Evolutionary conservation across 2,329 filamentous ascomycete species (phyloP).

Genomic region (Penicillium sp.): DNA sequence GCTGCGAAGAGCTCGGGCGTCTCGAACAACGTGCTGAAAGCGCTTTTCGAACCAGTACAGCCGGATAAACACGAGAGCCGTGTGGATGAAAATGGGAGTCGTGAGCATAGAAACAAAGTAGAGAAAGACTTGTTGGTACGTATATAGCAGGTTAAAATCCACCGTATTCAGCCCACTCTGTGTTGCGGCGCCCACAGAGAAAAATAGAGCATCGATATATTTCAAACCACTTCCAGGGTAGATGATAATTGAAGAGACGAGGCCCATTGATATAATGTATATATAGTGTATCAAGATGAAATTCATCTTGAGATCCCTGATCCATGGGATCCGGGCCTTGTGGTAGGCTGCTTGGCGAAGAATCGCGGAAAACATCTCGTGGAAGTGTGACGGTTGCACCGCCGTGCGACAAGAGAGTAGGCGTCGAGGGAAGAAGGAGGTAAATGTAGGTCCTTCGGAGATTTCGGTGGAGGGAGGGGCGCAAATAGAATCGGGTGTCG

Average conservation of each 20-base stretch:
- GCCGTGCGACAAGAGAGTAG: conserved; percentile 7
- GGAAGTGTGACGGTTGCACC: conserved; percentile 18
- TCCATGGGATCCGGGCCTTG: conserved; percentile 43
- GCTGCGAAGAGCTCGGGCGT: conserved; percentile 70
- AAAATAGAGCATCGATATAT: conserved; percentile 90
- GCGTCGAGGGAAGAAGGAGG: not conserved
- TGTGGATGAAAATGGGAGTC: conserved; percentile 84
- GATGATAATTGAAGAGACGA: conserved; percentile 78
- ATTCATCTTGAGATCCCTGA: conserved; percentile 46
- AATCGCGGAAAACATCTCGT: conserved; percentile 37
- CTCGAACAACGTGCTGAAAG: conserved; percentile 81
- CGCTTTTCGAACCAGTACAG: conserved; percentile 98
- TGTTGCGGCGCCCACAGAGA: conserved; percentile 82
- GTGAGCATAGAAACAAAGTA: conserved; percentile 74
- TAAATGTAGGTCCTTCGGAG: conserved; percentile 17
- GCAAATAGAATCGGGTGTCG: not conserved
- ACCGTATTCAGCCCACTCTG: conserved; percentile 90
- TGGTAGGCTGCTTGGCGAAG: conserved; percentile 25
- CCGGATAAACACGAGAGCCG: conserved; percentile 86
- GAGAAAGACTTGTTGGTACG: conserved; percentile 75
- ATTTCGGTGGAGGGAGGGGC: conserved; percentile 5
- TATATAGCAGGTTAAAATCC: conserved; percentile 68
- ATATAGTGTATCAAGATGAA: conserved; percentile 62
- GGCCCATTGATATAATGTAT: conserved; percentile 75
- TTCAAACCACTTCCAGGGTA: conserved; percentile 67